These are phyloP conservation scores for Skeletonema grethae DNA, from an alignment of 108 stramenopile species.

Conservation along the genomic window DNA sequence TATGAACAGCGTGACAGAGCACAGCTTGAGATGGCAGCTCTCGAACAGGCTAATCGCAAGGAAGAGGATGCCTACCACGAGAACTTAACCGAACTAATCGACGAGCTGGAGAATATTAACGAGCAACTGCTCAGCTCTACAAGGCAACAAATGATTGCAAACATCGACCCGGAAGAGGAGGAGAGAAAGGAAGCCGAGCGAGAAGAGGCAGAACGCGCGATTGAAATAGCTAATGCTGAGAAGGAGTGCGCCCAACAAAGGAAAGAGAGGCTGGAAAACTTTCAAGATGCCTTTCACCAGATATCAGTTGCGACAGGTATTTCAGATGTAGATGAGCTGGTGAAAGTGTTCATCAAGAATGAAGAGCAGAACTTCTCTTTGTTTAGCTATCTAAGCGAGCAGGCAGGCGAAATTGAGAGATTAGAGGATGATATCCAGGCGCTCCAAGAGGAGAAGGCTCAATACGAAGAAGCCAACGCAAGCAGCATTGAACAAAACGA, in stretches of 20 bases:
- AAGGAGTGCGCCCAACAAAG: constrained; percentile 42
- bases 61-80: constrained; percentile 80
- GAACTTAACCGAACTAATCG: constrained; percentile 65
- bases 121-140: constrained; percentile 31
- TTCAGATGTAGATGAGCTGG: constrained; percentile 65
- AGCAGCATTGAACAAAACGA: constrained; percentile 61
- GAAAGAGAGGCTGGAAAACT: constrained; percentile 69
- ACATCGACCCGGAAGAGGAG: constrained; percentile 38
- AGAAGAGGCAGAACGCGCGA: constrained; percentile 29
- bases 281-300: constrained; percentile 82
- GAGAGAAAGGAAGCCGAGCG: constrained; percentile 38
- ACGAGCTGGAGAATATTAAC: constrained; percentile 38
- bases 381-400: constrained; percentile 76
- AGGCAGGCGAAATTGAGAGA: constrained; percentile 72
- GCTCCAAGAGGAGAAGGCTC: constrained; percentile 60
- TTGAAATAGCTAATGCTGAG: constrained; percentile 35
- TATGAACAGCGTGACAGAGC: constrained; percentile 90
- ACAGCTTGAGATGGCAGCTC: constrained; percentile 83
- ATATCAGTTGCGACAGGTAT: constrained; percentile 77
- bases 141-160: constrained; percentile 25
- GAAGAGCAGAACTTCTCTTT: constrained; percentile 82
- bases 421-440: constrained; percentile 58
- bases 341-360: constrained; percentile 65
- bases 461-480: constrained; percentile 48
- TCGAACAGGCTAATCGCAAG: constrained; percentile 77